Base-by-base conservation (phyloP, 2,329 filamentous ascomycete species). In the Apiospora rasikravindrae region DNA sequence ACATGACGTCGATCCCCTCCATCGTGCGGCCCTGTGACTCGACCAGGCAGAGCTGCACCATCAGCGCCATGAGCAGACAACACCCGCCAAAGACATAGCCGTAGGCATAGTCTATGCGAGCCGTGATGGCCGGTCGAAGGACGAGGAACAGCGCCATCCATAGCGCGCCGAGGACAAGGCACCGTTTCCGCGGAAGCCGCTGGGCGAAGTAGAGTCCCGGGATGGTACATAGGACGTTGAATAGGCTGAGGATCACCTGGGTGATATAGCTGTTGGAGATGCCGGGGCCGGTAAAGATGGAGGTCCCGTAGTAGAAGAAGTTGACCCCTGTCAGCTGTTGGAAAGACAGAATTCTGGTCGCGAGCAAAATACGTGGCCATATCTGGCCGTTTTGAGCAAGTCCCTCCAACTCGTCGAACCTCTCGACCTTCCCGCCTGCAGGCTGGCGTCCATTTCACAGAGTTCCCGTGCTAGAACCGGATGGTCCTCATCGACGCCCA, bases 1-100 rank as follows among this genome's bases (percentile, higher is more conserved):
- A 95, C 92, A 94, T 94, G 71, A 88, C 90, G 81, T 94, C 93
- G 70, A 94, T 91, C 81, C 94, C 92, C 83, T 94, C 93, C 24
- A 95, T 86, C 1, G 88, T 90, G 42, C 92, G 88, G 77, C 91
- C 91, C 81, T 92, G 91, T 73, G 88, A 91, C 83, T 94, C 92
- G 77, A 91, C 91, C 74, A 94, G 86, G 82, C 93, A 93, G 85
- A 94, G 92, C 85, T 91, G 94, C 72, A 94, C 91, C 69, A 94
- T 86, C n/a, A 89, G 77, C 4, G 90, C 86, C 26, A 90, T 89
- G 13, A 86, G 86, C 72, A 89, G 88, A 78, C 90, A 91, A 80
- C 91, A 93, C 4, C 87, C 90, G 0, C 91, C 92, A 78, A 94
- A 94, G 49, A 94, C 88, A 72, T 93, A 90, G 42, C 92, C 92